Conservation (phyloP, 176 grass and related monocot genomes). For the Musa beccarii region DNA sequence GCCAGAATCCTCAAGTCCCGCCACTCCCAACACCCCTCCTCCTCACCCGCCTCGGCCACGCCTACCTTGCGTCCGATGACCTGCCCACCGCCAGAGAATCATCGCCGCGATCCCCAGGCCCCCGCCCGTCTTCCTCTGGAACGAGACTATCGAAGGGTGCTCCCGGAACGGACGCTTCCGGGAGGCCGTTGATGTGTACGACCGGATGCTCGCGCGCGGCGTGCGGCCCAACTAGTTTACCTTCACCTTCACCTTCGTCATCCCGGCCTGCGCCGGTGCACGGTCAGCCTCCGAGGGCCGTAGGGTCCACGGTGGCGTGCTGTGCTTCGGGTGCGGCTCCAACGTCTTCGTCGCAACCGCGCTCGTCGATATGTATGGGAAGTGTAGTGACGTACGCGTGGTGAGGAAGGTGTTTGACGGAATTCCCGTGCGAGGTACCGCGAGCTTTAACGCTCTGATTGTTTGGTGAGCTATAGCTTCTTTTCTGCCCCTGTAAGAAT, state of each 20-base stretch:
- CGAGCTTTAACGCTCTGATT: constrained; percentile 16
- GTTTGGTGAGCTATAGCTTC: not conserved
- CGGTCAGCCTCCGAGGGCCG: not conserved
- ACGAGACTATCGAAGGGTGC: constrained; percentile 8
- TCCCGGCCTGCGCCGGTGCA: not conserved
- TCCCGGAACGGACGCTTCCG: constrained; percentile 5
- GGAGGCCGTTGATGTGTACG: not conserved
- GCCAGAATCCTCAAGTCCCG: not conserved
- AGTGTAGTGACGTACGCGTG: not conserved
- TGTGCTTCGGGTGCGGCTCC: not conserved
- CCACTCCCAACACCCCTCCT: constrained; percentile 5
- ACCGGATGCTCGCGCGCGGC: not conserved
- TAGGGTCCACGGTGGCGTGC: not conserved
- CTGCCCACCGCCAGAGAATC: not conserved
- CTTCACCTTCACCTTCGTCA: constrained; percentile 20
- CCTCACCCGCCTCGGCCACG: constrained; percentile 14
- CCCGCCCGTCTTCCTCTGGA: constrained; percentile 21
- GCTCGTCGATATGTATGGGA: constrained; percentile 9
- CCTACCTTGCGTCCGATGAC: not conserved
- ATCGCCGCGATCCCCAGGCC: no score
- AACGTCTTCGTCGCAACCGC: constrained; percentile 13
- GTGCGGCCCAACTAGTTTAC: constrained; percentile 9
- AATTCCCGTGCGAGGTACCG: constrained; percentile 14
- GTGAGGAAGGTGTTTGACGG: constrained; percentile 4
- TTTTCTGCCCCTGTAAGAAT: not conserved